phyloP scores from a whole-genome alignment of 2,329 filamentous ascomycete species.

The Akanthomyces dipterigenus region DNA sequence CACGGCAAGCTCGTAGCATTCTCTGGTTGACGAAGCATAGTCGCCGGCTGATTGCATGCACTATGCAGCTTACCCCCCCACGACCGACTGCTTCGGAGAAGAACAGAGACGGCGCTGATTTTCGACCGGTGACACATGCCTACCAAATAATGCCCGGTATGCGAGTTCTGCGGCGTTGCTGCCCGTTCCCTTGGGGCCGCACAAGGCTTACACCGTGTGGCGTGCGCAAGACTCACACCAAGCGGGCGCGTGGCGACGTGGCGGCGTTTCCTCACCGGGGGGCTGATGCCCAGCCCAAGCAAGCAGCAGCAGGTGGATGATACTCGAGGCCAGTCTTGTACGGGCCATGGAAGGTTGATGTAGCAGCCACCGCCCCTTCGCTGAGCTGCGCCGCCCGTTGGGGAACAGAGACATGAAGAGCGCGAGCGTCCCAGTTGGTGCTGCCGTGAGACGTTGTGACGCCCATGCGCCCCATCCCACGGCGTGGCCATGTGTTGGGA shows the following conservation, averaged over 20 bases:
- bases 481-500: conserved; percentile 4
- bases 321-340: not conserved
- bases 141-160: too few relatives aligned
- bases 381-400: not conserved
- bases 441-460: not conserved
- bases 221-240: not conserved
- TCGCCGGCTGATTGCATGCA: not conserved
- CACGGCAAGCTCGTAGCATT: not conserved
- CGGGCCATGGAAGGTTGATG: not conserved
- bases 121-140: too few relatives aligned
- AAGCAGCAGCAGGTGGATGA: not conserved
- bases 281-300: not conserved
- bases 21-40: not conserved
- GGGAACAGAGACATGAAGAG: not conserved
- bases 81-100: not conserved
- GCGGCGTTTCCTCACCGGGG: not conserved
- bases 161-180: too few relatives aligned
- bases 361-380: not conserved
- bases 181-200: not conserved
- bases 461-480: not conserved
- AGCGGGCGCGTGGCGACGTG: not conserved
- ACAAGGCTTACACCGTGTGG: not conserved
- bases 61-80: not conserved
- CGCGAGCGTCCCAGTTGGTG: not conserved
- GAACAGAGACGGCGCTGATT: not conserved